Base-by-base conservation (phyloP, 2,329 filamentous ascomycete genomes). In the Pyricularia pennisetigena region DNA sequence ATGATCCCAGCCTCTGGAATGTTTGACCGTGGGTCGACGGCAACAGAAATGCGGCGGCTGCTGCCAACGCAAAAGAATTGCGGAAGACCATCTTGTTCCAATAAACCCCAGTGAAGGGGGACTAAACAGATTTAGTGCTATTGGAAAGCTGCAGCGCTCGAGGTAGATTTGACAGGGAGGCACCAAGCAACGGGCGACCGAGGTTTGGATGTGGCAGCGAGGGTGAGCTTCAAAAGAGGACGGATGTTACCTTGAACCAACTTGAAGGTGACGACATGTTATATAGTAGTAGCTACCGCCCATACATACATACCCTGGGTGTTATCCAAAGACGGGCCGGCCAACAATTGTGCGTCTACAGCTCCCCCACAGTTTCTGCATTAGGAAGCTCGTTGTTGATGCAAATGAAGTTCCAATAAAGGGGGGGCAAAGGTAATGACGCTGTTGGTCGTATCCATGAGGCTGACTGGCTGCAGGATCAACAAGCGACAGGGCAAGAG, bases 1-100 rank as follows among this genome's bases (percentile, higher is more conserved):
- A 88, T 29, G 82, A 82, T 70, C 86, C 86, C 23, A 88, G 80
- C 66, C 86, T 81, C 76, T 85, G 86, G 77, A 81, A 88, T 35
- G 85, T 87, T 79, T 88, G 85, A 71, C 80, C 83, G 67, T 76
- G 74, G 63, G 80, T 74, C 67, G 80, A 72, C 54, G 62, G 59
- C 32, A 67, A 57, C 26, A 67, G 24, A 32, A 28, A 20, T 29
- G 66, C 54, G 49, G 54, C 66, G 10, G 66, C 49, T 20, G 66
- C 66, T n/a, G 66, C 24, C 20, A 28, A 32, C 32, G 41, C 20
- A 24, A 62, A 28, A 24, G 29, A 26, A 26, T n/a, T n/a, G 54
- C 29, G 30, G 29, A 32, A 57, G 16, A 29, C 23, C 54, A 41
- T 62, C 23, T 62, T 30, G 9, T 20, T 67, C 59, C 59, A 62